phyloP scores from a whole-genome alignment of 1,284 basidiomycete genomes.

The Fistulinella cinereoalba region DNA sequence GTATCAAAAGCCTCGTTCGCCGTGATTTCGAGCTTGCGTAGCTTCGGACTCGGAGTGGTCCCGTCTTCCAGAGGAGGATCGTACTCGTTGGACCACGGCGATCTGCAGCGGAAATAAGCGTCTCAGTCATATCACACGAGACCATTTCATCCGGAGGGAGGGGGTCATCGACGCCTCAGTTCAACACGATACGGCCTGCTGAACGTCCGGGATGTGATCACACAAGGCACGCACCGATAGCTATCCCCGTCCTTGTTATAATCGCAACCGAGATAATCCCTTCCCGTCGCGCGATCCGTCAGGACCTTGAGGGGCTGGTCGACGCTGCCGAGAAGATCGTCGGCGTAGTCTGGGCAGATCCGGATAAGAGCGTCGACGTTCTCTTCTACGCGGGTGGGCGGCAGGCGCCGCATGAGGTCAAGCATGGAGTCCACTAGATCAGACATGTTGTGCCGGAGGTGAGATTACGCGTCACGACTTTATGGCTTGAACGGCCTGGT shows the following conservation, averaged over 20 bases:
- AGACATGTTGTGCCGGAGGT: slow-evolving; percentile 48
- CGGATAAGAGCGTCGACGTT: slow-evolving; percentile 83
- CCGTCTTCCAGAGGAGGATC: slow-evolving; percentile 86
- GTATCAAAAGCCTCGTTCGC: slow-evolving; percentile 98
- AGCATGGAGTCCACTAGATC: slow-evolving; percentile 87
- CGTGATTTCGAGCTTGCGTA: slow-evolving; percentile 88
- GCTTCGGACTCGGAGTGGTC: slow-evolving; percentile 77
- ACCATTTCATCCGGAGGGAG: background rate
- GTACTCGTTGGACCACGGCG: slow-evolving; percentile 97
- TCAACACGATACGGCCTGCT: no score
- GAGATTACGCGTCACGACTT: slow-evolving; percentile 7
- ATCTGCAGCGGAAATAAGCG: slow-evolving; percentile 53
- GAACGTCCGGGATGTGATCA: no score
- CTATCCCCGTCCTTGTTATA: slow-evolving; percentile 97
- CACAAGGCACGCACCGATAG: slow-evolving; percentile 66
- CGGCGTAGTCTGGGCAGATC: slow-evolving; percentile 92
- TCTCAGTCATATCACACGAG: slow-evolving; percentile 2
- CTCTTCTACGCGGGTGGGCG: slow-evolving; percentile 86
- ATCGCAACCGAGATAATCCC: slow-evolving; percentile 93
- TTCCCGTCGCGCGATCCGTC: slow-evolving; percentile 76
- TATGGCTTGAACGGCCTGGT: no score
- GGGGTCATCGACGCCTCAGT: no score
- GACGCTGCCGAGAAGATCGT: slow-evolving; percentile 92
- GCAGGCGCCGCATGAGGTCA: slow-evolving; percentile 93
- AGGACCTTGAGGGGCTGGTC: slow-evolving; percentile 90